Percentiles rank a stretch among this genome's conserved stretches.
Conservation (phyloP, 2,329 filamentous ascomycete species). For the Verticillium nubilum region DNA sequence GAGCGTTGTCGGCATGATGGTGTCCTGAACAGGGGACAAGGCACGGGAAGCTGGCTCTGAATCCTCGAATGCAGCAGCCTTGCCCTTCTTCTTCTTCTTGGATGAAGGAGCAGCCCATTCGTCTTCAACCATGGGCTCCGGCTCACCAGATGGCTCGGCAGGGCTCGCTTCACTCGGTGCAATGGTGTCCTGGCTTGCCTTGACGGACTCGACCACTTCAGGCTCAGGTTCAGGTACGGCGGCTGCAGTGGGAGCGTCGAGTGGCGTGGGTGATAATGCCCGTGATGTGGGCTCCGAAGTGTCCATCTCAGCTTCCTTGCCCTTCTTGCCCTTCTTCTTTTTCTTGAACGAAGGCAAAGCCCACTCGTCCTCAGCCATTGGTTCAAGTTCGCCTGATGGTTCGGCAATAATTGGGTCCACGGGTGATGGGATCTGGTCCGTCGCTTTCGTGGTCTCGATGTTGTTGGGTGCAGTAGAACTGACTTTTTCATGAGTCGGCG, state of each 20-base stretch:
- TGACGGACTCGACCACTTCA: neutral
- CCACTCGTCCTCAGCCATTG: constrained; percentile 9
- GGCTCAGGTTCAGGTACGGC: neutral
- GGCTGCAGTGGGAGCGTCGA: neutral
- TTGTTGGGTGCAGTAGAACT: neutral
- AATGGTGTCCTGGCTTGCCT: neutral
- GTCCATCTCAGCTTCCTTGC: neutral
- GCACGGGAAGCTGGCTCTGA: neutral
- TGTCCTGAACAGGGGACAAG: neutral
- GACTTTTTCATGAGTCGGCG: neutral
- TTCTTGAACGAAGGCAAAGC: constrained; percentile 9
- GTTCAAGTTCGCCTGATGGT: neutral
- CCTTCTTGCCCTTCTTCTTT: constrained; percentile 22
- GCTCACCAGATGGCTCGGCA: neutral
- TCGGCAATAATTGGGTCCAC: neutral
- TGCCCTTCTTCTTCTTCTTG: constrained; percentile 22
- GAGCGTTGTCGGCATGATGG: neutral
- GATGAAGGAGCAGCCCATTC: constrained; percentile 9
- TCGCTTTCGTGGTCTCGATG: neutral
- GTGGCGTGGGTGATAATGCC: neutral
- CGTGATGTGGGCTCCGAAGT: neutral
- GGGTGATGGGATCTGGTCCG: neutral
- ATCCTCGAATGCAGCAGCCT: neutral
- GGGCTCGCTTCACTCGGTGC: neutral
- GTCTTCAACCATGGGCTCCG: constrained; percentile 6